Conservation (phyloP, 2,329 filamentous ascomycete species). For the Periconia sp. region DNA sequence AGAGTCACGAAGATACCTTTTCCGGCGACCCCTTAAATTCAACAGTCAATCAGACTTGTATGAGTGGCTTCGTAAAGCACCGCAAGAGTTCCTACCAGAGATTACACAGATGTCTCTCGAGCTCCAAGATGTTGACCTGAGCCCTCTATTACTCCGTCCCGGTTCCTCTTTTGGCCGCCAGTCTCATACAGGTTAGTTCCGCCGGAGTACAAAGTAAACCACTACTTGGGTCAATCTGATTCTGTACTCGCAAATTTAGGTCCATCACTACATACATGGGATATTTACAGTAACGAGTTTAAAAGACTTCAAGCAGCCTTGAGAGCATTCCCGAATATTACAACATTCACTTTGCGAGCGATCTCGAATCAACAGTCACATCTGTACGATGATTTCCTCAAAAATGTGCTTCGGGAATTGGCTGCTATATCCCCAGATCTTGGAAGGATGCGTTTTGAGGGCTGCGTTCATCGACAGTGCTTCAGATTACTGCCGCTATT, state of each 20-base stretch:
- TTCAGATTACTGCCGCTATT: constrained; percentile 21
- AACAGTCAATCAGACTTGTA: constrained; percentile 20
- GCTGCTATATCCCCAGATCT: constrained; percentile 18
- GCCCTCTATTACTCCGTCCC: constrained; percentile 17
- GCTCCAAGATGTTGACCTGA: constrained; percentile 34
- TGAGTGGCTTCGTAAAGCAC: constrained; percentile 23
- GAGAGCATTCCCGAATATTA: constrained; percentile 18
- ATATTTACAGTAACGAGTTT: constrained; percentile 28
- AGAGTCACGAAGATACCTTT: constrained; percentile 33
- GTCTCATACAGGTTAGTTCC: not conserved
- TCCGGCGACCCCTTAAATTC: constrained; percentile 30
- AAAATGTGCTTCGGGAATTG: constrained; percentile 16
- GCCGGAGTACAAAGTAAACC: too few species aligned
- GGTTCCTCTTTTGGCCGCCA: not conserved
- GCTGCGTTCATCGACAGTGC: constrained; percentile 25
- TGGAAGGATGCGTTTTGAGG: constrained; percentile 20
- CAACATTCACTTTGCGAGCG: constrained; percentile 21
- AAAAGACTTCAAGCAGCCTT: constrained; percentile 16
- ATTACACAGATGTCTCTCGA: constrained; percentile 21
- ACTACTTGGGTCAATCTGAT: too few species aligned
- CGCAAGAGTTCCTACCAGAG: constrained; percentile 15
- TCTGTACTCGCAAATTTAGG: too few species aligned
- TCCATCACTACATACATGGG: constrained; percentile 21
- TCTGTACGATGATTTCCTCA: constrained; percentile 28
- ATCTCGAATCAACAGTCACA: constrained; percentile 20